A percentile compares a stretch with the other conserved stretches of the same genome.
phyloP scores from a whole-genome alignment of 805 yeast genomes.

The Metschnikowia cubensis region DNA sequence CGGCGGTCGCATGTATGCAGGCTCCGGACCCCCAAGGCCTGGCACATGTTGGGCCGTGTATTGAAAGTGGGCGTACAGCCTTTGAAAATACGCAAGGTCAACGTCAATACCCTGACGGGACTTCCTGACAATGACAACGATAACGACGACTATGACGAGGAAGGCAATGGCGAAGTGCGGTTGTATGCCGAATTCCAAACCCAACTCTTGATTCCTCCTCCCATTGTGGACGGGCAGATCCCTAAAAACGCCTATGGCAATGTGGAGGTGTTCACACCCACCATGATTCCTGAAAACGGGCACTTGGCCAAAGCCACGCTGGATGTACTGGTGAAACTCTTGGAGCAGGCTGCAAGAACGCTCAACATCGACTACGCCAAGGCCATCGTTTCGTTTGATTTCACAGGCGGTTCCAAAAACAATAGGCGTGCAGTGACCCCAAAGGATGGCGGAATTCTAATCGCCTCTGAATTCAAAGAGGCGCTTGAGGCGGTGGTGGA shows the following conservation, averaged over 20 bases:
- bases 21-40: slow-evolving; percentile 72
- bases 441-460: slow-evolving; percentile 68
- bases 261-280: slow-evolving; percentile 69
- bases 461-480: slow-evolving; percentile 56
- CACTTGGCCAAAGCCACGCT: slow-evolving; percentile 41
- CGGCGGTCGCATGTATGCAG: slow-evolving; percentile 59
- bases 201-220: slow-evolving; percentile 61
- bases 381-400: slow-evolving; percentile 86
- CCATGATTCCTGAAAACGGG: slow-evolving; percentile 85
- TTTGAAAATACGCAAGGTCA: slow-evolving; percentile 31
- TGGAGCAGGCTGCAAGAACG: slow-evolving; percentile 67
- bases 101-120: slow-evolving; percentile 20
- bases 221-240: slow-evolving; percentile 60
- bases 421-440: slow-evolving; percentile 52
- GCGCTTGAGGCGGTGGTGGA: slow-evolving; percentile 54
- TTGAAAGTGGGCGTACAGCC: slow-evolving; percentile 70
- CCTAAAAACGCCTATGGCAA: slow-evolving; percentile 79
- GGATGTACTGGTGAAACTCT: slow-evolving; percentile 39
- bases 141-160: slow-evolving; percentile 32
- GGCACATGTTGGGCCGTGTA: slow-evolving; percentile 80
- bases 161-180: slow-evolving; percentile 48
- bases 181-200: slow-evolving; percentile 81
- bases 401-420: slow-evolving; percentile 31
- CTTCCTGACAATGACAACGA: slow-evolving; percentile 10
- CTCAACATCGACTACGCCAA: slow-evolving; percentile 76